Percentiles rank a stretch among this genome's conserved stretches.
Conservation (phyloP, 75 land plant genomes). For the Pseudotsuga menziesii region DNA sequence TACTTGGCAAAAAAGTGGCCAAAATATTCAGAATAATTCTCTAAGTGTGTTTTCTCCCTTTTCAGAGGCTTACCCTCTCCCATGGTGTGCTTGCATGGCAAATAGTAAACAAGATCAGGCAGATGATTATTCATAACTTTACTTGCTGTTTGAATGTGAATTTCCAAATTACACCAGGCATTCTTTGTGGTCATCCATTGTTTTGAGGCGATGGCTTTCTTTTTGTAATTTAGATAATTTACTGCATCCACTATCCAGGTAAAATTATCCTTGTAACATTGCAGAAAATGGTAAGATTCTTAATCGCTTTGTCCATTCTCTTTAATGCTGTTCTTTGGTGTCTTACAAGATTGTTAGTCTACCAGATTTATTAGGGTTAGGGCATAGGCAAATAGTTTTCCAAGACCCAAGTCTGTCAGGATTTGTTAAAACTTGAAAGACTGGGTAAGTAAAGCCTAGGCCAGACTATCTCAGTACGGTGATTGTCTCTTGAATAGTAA, state of each 20-base stretch:
- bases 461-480: no score
- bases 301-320: neutral
- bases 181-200: neutral
- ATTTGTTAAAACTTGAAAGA: no score
- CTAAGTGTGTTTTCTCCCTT: neutral
- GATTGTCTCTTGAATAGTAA: no score
- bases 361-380: no score
- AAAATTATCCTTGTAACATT: neutral
- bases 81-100: neutral
- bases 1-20: neutral
- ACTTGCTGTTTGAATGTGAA: neutral
- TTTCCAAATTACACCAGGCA: neutral
- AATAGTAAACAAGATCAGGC: neutral
- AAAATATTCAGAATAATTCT: neutral
- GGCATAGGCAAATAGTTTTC: no score
- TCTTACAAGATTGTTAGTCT: no score
- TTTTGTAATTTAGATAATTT: slow-evolving; percentile 2
- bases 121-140: neutral
- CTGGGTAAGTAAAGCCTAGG: no score
- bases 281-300: neutral
- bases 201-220: neutral
- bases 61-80: neutral
- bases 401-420: no score
- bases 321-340: no score
- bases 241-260: neutral